A percentile compares a stretch with the other conserved stretches of the same genome.
Conservation (phyloP, 208 protist genomes). For the Eutreptiella sp. region DNA sequence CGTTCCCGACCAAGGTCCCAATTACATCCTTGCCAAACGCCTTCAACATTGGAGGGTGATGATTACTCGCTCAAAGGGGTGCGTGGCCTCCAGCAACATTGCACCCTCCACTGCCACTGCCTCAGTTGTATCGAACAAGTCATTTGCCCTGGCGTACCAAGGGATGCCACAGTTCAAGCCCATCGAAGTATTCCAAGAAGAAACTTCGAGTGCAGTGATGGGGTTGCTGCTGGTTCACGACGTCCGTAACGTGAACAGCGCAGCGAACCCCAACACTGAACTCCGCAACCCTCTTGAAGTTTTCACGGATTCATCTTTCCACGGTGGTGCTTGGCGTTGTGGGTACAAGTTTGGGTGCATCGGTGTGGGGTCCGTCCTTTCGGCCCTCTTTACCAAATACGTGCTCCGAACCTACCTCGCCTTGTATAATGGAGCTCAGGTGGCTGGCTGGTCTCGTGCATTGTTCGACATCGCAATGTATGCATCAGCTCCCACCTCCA, state of each 20-base stretch:
- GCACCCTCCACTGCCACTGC: constrained; percentile 19
- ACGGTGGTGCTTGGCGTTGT: constrained; percentile 22
- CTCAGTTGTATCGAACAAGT: constrained; percentile 18
- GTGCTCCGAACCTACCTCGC: constrained; percentile 17
- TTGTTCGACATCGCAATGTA: constrained; percentile 3
- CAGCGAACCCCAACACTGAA: constrained; percentile 9
- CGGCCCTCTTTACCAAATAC: not conserved
- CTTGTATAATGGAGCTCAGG: constrained; percentile 19
- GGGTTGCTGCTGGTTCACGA: constrained; percentile 5
- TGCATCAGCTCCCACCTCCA: not conserved
- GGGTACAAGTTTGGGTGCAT: constrained; percentile 19
- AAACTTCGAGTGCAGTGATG: constrained; percentile 20
- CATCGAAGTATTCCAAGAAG: constrained; percentile 16
- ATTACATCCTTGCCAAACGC: constrained; percentile 42
- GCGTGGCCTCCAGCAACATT: constrained; percentile 23
- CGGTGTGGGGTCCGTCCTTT: constrained; percentile 2
- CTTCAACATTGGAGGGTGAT: constrained; percentile 44
- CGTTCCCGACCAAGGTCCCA: constrained; percentile 34
- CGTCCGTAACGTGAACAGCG: not conserved
- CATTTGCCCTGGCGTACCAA: constrained; percentile 23
- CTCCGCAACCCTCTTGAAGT: constrained; percentile 11
- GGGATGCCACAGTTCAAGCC: constrained; percentile 24
- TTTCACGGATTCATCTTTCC: constrained; percentile 14
- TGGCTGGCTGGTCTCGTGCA: constrained; percentile 21
- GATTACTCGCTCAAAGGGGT: constrained; percentile 17